Conservation (phyloP, 441 rosid genomes). For the Heliophila coronopifolia region DNA sequence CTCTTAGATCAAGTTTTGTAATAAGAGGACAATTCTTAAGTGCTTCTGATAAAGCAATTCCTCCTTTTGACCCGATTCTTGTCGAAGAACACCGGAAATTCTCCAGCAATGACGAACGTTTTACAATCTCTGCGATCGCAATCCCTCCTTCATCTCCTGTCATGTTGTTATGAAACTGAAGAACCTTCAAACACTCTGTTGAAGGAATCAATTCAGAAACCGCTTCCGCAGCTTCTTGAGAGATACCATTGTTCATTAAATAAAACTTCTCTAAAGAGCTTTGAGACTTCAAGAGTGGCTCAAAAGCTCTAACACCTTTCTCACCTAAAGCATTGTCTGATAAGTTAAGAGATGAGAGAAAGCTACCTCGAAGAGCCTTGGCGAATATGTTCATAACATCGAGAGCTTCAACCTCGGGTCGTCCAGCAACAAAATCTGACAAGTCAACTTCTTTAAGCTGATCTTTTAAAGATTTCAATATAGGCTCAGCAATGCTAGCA, state of each 20-base stretch:
- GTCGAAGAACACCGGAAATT: constrained; percentile 84
- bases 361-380: constrained; percentile 58
- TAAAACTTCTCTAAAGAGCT: constrained; percentile 65
- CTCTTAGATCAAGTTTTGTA: constrained; percentile 78
- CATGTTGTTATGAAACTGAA: constrained; percentile 91
- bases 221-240: constrained; percentile 85
- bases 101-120: constrained; percentile 52
- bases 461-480: constrained; percentile 56
- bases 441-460: constrained; percentile 81
- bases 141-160: constrained; percentile 80
- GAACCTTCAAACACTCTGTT: constrained; percentile 59
- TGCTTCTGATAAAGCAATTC: constrained; percentile 67
- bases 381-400: constrained; percentile 79
- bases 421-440: constrained; percentile 87
- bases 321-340: constrained; percentile 94
- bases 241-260: constrained; percentile 84
- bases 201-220: constrained; percentile 80
- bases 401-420: constrained; percentile 85
- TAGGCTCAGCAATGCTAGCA: constrained; percentile 71
- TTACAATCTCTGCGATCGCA: constrained; percentile 67
- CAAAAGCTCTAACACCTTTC: constrained; percentile 88
- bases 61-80: constrained; percentile 71
- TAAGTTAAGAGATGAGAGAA: constrained; percentile 63
- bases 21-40: constrained; percentile 49
- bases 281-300: constrained; percentile 63